Percentiles rank a stretch among this genome's conserved stretches.
Conservation (phyloP, 2,329 filamentous ascomycete genomes). For the Cytospora piceae region DNA sequence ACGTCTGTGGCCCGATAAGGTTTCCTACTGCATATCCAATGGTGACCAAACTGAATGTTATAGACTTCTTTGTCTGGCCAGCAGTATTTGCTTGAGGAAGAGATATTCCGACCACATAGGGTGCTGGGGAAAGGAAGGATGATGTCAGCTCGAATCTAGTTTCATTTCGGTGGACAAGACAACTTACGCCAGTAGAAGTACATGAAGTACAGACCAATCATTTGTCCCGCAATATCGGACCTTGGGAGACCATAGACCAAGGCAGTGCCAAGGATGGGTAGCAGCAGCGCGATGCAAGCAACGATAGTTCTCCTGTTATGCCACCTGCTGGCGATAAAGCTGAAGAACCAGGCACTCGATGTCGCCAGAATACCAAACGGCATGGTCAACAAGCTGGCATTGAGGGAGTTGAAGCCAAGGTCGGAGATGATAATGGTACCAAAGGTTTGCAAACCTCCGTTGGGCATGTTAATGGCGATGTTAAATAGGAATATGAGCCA, state of each 20-base stretch:
- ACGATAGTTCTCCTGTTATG: slow-evolving; percentile 22
- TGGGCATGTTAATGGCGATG: slow-evolving; percentile 38
- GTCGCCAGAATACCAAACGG: slow-evolving; percentile 27
- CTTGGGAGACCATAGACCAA: slow-evolving; percentile 23
- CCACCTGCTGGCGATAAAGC: slow-evolving; percentile 22
- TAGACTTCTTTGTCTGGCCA: slow-evolving; percentile 44
- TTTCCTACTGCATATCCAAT: slow-evolving; percentile 47
- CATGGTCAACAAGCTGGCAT: slow-evolving; percentile 28
- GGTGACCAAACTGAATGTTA: slow-evolving; percentile 44
- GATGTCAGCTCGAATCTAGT: not conserved
- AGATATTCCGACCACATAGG: slow-evolving; percentile 36
- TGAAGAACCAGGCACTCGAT: slow-evolving; percentile 27
- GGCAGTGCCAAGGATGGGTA: slow-evolving; percentile 25
- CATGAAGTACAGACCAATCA: slow-evolving; percentile 28
- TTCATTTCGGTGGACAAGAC: not conserved
- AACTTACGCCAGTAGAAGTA: slow-evolving; percentile 30
- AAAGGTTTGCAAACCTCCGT: slow-evolving; percentile 36
- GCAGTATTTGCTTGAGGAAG: slow-evolving; percentile 37
- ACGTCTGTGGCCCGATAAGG: slow-evolving; percentile 48
- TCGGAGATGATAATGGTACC: slow-evolving; percentile 26
- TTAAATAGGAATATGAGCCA: slow-evolving; percentile 38
- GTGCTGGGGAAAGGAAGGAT: slow-evolving; percentile 28
- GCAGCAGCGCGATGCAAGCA: slow-evolving; percentile 19
- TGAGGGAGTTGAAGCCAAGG: slow-evolving; percentile 25
- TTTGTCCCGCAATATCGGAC: slow-evolving; percentile 24